phyloP scores from a whole-genome alignment of 441 rosid genomes.

The Populus hybrid region DNA sequence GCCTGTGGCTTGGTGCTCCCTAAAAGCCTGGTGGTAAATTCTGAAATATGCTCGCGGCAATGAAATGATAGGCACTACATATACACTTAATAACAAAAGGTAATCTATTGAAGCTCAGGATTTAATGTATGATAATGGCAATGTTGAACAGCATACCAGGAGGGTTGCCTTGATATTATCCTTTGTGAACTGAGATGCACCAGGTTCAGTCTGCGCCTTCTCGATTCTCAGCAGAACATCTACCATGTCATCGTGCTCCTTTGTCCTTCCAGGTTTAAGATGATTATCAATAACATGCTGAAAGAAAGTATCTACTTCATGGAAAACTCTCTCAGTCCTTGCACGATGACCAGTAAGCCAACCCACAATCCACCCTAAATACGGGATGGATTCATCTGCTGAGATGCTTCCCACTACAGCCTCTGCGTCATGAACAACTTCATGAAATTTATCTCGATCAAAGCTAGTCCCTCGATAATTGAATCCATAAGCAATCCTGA shows the following conservation, averaged over 20 bases:
- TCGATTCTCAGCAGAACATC: conserved; percentile 35
- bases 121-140: neutral
- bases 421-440: conserved; percentile 28
- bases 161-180: conserved; percentile 41
- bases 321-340: conserved; percentile 28
- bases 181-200: conserved; percentile 25
- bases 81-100: neutral
- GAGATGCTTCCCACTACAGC: conserved; percentile 34
- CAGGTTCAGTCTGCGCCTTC: conserved; percentile 27
- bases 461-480: conserved; percentile 30
- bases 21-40: too few relatives aligned
- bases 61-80: neutral
- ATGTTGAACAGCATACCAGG: conserved; percentile 25
- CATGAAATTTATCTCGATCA: conserved; percentile 23
- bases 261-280: conserved; percentile 28
- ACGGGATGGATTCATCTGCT: conserved; percentile 41
- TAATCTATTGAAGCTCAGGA: too few relatives aligned
- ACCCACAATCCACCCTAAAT: conserved; percentile 46
- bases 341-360: conserved; percentile 29
- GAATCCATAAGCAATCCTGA: conserved; percentile 39
- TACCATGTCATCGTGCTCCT: conserved; percentile 36
- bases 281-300: conserved; percentile 43
- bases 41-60: neutral
- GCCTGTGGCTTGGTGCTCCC: too few relatives aligned
- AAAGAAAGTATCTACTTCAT: conserved; percentile 31